Percentiles rank a stretch among this genome's conserved stretches.
Conservation (phyloP, 2,329 filamentous ascomycete genomes). For the Colletotrichum abscissum region DNA sequence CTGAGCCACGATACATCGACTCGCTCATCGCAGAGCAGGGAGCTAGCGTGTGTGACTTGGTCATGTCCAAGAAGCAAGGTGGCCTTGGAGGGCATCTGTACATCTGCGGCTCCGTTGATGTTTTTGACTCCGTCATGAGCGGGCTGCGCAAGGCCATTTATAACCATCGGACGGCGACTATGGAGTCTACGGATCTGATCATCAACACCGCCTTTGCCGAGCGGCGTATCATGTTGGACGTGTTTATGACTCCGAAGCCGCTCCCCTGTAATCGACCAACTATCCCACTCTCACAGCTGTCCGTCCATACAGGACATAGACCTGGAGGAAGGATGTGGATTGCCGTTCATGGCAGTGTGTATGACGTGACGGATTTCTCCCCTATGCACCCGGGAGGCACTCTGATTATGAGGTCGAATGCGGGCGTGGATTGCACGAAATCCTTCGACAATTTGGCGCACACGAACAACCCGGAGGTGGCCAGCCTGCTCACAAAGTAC, state of each 20-base stretch:
- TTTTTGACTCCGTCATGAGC: constrained; percentile 65
- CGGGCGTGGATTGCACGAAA: constrained; percentile 62
- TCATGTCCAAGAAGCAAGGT: constrained; percentile 67
- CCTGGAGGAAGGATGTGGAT: constrained; percentile 61
- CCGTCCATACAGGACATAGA: constrained; percentile 61
- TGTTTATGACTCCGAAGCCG: constrained; percentile 67
- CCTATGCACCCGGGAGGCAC: constrained; percentile 65
- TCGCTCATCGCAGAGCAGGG: constrained; percentile 62
- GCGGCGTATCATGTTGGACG: constrained; percentile 66
- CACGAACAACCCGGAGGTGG: constrained; percentile 65
- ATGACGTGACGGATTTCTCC: constrained; percentile 64
- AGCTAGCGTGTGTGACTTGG: constrained; percentile 61
- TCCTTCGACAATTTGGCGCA: constrained; percentile 66
- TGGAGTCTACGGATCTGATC: constrained; percentile 61
- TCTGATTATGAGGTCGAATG: constrained; percentile 64
- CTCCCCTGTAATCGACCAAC: constrained; percentile 61
- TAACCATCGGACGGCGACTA: constrained; percentile 61
- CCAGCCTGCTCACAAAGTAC: constrained; percentile 64
- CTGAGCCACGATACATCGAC: constrained; percentile 63
- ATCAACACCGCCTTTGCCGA: constrained; percentile 65
- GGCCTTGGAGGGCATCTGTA: constrained; percentile 49
- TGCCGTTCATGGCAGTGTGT: constrained; percentile 62
- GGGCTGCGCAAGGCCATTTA: constrained; percentile 67
- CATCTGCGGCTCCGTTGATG: constrained; percentile 43
- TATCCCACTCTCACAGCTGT: constrained; percentile 61